A percentile compares a stretch with the other conserved stretches of the same genome.
Conservation (phyloP, 2,329 filamentous ascomycete species). For the Mariannaea elegans region DNA sequence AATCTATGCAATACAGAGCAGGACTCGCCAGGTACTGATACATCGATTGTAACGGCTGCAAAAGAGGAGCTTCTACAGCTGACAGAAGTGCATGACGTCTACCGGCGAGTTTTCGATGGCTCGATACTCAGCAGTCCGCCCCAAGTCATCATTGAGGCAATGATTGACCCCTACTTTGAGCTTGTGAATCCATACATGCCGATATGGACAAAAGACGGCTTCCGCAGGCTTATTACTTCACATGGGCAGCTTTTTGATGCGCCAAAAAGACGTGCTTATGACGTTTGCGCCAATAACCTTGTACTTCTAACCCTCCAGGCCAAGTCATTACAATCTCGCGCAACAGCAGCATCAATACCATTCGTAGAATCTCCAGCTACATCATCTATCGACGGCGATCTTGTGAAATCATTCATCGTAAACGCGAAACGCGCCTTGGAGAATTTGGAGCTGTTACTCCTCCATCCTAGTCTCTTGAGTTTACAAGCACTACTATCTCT, state of each 20-base stretch:
- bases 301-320: conserved; percentile 19
- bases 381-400: conserved; percentile 12
- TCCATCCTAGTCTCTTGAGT: conserved; percentile 8
- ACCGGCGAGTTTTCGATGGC: conserved; percentile 10
- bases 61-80: conserved; percentile 14
- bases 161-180: conserved; percentile 22
- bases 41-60: neutral
- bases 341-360: neutral
- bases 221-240: neutral
- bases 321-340: conserved; percentile 14
- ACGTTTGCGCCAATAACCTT: conserved; percentile 20
- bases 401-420: conserved; percentile 12
- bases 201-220: conserved; percentile 14
- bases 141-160: conserved; percentile 17
- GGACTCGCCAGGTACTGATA: neutral
- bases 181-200: conserved; percentile 19
- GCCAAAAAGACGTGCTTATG: conserved; percentile 11
- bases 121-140: conserved; percentile 15
- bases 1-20: conserved; percentile 4
- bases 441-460: conserved; percentile 16
- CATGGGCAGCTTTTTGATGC: neutral
- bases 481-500: conserved; percentile 13
- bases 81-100: neutral
- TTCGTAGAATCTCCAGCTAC: neutral
- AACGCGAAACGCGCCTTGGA: conserved; percentile 19